phyloP scores from a whole-genome alignment of 139 green algal genomes.

The Monoraphidium neglectum region DNA sequence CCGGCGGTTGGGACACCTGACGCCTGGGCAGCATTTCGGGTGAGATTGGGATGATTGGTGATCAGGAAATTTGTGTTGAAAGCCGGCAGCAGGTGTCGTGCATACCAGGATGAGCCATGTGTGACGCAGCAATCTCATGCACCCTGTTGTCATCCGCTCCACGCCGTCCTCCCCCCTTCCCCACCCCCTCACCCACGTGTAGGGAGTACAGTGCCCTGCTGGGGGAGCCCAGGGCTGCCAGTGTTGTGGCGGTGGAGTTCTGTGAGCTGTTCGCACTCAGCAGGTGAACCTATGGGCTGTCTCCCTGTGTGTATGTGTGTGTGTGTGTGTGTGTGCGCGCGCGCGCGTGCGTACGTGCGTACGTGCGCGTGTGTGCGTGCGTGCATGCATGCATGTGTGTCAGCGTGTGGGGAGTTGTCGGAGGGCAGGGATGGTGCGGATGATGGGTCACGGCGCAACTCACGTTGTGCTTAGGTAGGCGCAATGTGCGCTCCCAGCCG shows the following conservation, averaged over 20 bases:
- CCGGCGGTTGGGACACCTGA: neutral
- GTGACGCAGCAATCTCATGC: neutral
- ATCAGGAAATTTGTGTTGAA: neutral
- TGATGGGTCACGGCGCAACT: too few relatives aligned
- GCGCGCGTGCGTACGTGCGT: too few relatives aligned
- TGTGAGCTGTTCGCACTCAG: slow-evolving; percentile 29
- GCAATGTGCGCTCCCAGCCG: too few relatives aligned
- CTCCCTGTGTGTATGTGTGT: too few relatives aligned
- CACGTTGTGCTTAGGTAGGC: too few relatives aligned
- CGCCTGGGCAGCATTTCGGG: neutral
- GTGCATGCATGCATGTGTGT: too few relatives aligned
- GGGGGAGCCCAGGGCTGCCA: slow-evolving; percentile 21
- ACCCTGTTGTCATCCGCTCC: neutral
- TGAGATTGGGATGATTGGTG: neutral
- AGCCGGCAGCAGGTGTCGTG: neutral
- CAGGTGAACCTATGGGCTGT: too few relatives aligned
- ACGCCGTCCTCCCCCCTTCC: neutral
- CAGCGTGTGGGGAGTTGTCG: too few relatives aligned
- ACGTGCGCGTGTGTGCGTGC: too few relatives aligned
- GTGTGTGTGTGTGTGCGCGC: too few relatives aligned
- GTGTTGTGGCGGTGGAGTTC: slow-evolving; percentile 26
- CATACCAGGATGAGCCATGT: neutral
- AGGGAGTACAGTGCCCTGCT: slow-evolving; percentile 29
- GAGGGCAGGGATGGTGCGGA: too few relatives aligned
- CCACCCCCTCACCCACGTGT: slow-evolving; percentile 9